phyloP scores from a whole-genome alignment of 805 yeast genomes.

The Ogataea dorogensis region DNA sequence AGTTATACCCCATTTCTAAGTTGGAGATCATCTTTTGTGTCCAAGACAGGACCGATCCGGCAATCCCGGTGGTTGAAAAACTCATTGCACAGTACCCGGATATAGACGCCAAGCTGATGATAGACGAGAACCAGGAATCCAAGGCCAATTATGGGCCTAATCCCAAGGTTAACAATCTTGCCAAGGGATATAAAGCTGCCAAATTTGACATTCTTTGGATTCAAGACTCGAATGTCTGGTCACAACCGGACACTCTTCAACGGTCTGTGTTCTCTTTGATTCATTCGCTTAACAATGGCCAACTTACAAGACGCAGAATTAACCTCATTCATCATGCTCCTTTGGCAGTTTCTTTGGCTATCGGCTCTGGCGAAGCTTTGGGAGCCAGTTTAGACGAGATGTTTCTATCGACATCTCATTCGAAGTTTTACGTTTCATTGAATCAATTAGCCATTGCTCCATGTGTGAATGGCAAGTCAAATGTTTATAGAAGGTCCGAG shows the following conservation, averaged over 20 bases:
- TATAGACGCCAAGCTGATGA: conserved; percentile 56
- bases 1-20: conserved; percentile 57
- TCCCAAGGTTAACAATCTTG: conserved; percentile 83
- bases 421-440: conserved; percentile 78
- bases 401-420: conserved; percentile 80
- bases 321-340: conserved; percentile 83
- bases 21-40: conserved; percentile 77
- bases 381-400: conserved; percentile 81
- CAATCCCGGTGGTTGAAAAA: conserved; percentile 52
- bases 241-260: conserved; percentile 57
- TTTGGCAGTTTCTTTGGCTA: conserved; percentile 42
- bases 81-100: conserved; percentile 54
- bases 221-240: conserved; percentile 84
- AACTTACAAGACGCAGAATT: conserved; percentile 40
- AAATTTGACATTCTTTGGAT: conserved; percentile 78
- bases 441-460: conserved; percentile 77
- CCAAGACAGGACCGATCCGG: conserved; percentile 60
- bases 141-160: conserved; percentile 70
- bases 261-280: conserved; percentile 58
- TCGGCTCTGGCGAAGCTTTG: conserved; percentile 28
- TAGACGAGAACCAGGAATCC: conserved; percentile 39
- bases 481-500: conserved; percentile 66
- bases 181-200: conserved; percentile 74
- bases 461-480: conserved; percentile 89
- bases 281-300: conserved; percentile 53